These are phyloP conservation scores for Aspergillus conjunctus DNA, from an alignment of 495 filamentous ascomycete species.

Conservation along the genomic window DNA sequence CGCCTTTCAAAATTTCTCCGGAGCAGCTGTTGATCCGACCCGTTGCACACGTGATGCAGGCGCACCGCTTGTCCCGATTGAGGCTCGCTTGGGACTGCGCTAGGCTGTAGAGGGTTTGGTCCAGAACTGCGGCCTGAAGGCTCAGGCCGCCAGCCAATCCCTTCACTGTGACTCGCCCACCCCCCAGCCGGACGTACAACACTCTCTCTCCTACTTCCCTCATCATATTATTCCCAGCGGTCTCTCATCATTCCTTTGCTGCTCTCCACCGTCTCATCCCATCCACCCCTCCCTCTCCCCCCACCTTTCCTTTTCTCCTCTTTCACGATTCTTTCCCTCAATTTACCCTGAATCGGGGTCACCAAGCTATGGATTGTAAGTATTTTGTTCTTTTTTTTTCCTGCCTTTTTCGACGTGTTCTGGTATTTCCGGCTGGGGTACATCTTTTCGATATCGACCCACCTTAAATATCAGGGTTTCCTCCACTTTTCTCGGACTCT, in stretches of 20 bases:
- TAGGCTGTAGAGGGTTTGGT: constrained; percentile 30
- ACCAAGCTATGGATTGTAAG: constrained; percentile 57
- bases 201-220: constrained; percentile 36
- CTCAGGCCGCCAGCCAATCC: constrained; percentile 33
- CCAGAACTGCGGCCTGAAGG: constrained; percentile 31
- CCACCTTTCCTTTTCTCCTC: constrained; percentile 25
- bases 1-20: constrained; percentile 15
- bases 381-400: constrained; percentile 37
- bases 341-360: constrained; percentile 48
- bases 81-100: constrained; percentile 32
- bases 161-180: constrained; percentile 37
- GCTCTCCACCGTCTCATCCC: constrained; percentile 30
- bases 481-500: constrained; percentile 20
- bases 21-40: constrained; percentile 27
- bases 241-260: constrained; percentile 28
- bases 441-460: constrained; percentile 53
- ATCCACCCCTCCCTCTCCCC: constrained; percentile 31
- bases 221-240: constrained; percentile 36
- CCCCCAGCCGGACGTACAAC: constrained; percentile 34
- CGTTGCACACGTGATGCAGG: constrained; percentile 25
- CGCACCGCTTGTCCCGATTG: constrained; percentile 17
- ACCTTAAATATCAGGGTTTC: constrained; percentile 38
- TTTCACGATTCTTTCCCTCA: constrained; percentile 36
- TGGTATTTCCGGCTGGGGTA: constrained; percentile 42
- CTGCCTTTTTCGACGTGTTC: constrained; percentile 31